Percentiles rank a stretch among this genome's conserved stretches.
Conservation (phyloP, 176 grass and related monocot genomes). For the Otatea glauca region DNA sequence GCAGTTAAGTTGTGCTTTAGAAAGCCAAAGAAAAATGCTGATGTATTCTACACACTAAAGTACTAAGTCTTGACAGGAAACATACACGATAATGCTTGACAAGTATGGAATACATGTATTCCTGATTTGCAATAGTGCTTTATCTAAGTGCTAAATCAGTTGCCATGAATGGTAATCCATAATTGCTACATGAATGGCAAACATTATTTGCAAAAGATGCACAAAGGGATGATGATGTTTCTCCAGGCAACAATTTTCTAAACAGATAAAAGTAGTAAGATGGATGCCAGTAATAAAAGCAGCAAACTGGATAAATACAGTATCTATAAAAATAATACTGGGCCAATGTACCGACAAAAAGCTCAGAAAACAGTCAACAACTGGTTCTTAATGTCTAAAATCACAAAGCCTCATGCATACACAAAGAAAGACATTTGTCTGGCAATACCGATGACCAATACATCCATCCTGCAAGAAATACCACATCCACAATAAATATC, state of each 20-base stretch:
- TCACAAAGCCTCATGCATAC: not conserved
- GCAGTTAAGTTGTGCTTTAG: not conserved
- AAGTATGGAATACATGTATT: conserved; percentile 3
- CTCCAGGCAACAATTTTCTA: conserved; percentile 17
- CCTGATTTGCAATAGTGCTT: not conserved
- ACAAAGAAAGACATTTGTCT: conserved; percentile 15
- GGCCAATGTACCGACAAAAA: not conserved
- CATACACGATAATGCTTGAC: not conserved
- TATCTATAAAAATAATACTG: conserved; percentile 7
- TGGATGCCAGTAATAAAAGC: not conserved
- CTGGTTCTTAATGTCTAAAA: conserved; percentile 19
- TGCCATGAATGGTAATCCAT: not conserved
- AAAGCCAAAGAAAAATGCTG: conserved; percentile 12
- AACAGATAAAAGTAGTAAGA: conserved; percentile 17
- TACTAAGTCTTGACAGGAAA: conserved; percentile 6
- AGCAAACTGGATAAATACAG: conserved; percentile 36
- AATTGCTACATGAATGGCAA: not conserved
- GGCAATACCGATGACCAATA: conserved; percentile 13
- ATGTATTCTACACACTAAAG: conserved; percentile 1
- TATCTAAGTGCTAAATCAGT: conserved; percentile 19
- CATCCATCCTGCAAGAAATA: conserved; percentile 9
- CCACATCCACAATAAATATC: not conserved
- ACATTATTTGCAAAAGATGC: not conserved
- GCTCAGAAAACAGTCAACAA: conserved; percentile 9
- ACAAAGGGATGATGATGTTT: not conserved